These are phyloP conservation scores for Diaporthe longicolla DNA, from an alignment of 2,329 filamentous ascomycete species.

Conservation along the genomic window DNA sequence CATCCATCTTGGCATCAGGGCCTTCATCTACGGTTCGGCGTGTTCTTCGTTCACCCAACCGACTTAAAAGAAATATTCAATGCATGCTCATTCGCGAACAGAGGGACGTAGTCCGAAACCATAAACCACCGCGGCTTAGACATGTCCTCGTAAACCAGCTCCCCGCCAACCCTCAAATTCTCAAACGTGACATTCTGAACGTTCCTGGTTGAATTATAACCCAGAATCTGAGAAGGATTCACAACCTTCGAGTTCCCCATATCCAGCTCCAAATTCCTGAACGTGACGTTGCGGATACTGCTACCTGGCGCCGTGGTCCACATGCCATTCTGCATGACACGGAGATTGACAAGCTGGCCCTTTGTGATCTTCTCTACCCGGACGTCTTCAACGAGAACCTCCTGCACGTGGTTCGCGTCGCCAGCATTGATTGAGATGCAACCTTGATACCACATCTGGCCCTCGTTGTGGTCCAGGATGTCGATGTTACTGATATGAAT, in stretches of 20 bases:
- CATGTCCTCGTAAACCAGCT: constrained; percentile 1
- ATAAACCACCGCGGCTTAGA: neutral
- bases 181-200: constrained; percentile 13
- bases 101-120: constrained; percentile 9
- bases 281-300: constrained; percentile 49
- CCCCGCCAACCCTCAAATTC: neutral
- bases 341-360: constrained; percentile 53
- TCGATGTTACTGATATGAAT: constrained; percentile 53
- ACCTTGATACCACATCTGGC: constrained; percentile 54
- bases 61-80: constrained; percentile 15
- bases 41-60: neutral
- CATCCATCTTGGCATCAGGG: neutral
- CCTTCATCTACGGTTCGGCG: neutral
- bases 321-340: constrained; percentile 53
- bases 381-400: constrained; percentile 49
- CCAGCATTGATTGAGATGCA: constrained; percentile 53
- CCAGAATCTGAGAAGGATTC: constrained; percentile 13
- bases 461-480: constrained; percentile 54
- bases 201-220: neutral
- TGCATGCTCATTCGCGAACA: constrained; percentile 31
- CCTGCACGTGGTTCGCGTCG: constrained; percentile 51
- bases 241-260: constrained; percentile 11
- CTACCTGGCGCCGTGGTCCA: constrained; percentile 53
- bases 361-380: constrained; percentile 51
- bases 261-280: constrained; percentile 46